phyloP scores from a whole-genome alignment of 257 asterid species.

The Solanum infundibuliforme region DNA sequence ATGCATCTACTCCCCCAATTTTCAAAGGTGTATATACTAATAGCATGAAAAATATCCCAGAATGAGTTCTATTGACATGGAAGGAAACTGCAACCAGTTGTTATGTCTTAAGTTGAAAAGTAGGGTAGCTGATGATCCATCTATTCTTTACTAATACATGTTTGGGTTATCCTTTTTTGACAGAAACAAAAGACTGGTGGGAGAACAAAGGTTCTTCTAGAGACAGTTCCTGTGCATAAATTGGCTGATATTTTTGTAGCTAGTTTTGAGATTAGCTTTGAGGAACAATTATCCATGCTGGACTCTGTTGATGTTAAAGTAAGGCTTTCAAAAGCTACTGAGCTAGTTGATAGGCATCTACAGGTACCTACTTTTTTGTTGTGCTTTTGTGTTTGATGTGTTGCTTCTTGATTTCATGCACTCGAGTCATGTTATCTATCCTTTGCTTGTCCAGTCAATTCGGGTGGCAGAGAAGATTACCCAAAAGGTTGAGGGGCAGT shows the following conservation, averaged over 20 bases:
- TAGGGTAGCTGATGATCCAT: not conserved
- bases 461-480: slow-evolving; percentile 98
- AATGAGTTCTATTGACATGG: not conserved
- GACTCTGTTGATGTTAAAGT: slow-evolving; percentile 95
- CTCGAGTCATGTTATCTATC: slow-evolving; percentile 2
- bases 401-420: slow-evolving; percentile 7
- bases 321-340: slow-evolving; percentile 93
- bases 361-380: slow-evolving; percentile 47
- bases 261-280: slow-evolving; percentile 95
- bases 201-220: slow-evolving; percentile 86
- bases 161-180: not conserved
- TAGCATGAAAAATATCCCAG: not conserved
- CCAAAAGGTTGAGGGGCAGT: slow-evolving; percentile 96
- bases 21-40: not conserved
- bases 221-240: slow-evolving; percentile 95
- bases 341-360: slow-evolving; percentile 89
- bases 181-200: slow-evolving; percentile 97
- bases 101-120: not conserved
- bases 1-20: not conserved
- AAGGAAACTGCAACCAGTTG: not conserved
- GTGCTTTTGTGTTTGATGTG: slow-evolving; percentile 6
- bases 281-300: slow-evolving; percentile 91
- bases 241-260: slow-evolving; percentile 98
- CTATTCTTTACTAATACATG: not conserved
- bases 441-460: slow-evolving; percentile 60